These are phyloP conservation scores for Thymus quinquecostatus DNA, from an alignment of 257 asterid species.

Conservation along the genomic window DNA sequence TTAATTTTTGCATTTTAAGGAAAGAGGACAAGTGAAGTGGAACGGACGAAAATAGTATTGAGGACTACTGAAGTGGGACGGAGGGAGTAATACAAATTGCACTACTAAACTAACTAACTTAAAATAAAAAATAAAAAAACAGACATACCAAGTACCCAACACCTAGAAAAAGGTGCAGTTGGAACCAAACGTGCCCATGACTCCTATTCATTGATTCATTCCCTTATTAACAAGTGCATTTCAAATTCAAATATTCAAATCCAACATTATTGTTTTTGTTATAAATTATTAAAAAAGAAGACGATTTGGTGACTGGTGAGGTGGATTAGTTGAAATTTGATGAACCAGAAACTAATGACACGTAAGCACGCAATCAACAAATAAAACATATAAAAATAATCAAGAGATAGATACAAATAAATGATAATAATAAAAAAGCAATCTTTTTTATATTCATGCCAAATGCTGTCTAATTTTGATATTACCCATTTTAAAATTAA, in stretches of 20 bases:
- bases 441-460: background rate
- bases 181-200: slow-evolving; percentile 5
- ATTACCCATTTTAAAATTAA: too few species aligned
- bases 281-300: too few species aligned
- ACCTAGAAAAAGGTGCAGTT: background rate
- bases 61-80: too few species aligned
- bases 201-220: background rate
- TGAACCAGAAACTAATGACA: background rate
- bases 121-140: background rate
- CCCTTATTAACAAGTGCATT: slow-evolving; percentile 1
- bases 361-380: background rate
- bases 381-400: background rate
- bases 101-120: background rate
- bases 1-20: too few species aligned
- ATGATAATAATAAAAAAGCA: background rate
- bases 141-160: background rate
- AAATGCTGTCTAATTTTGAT: background rate
- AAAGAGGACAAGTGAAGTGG: too few species aligned
- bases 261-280: background rate
- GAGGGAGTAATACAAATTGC: too few species aligned
- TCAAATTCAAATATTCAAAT: slow-evolving; percentile 21
- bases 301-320: slow-evolving; percentile 4
- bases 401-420: background rate
- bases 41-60: too few species aligned
- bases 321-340: background rate